Percentiles rank a stretch among this genome's conserved stretches.
phyloP scores from a whole-genome alignment of 495 filamentous ascomycete species.

The Bacidia rubella region DNA sequence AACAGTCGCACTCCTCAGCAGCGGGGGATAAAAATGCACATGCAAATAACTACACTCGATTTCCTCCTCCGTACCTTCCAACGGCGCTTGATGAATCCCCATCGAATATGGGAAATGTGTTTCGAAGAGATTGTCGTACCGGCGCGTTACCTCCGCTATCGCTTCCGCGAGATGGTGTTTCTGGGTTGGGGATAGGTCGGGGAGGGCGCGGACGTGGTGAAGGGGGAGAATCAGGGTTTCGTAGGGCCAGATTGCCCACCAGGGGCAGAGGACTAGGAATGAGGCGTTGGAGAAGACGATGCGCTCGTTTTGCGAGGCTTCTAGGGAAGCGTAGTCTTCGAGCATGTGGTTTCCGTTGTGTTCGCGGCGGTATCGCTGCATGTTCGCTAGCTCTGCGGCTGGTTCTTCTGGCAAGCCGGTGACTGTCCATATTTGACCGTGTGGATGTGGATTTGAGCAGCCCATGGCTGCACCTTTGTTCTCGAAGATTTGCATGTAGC shows the following conservation, averaged over 20 bases:
- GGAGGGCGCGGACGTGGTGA: slow-evolving; percentile 62
- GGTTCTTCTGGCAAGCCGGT: slow-evolving; percentile 82
- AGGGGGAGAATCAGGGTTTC: slow-evolving; percentile 85
- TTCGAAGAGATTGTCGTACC: slow-evolving; percentile 96
- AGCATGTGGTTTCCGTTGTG: slow-evolving; percentile 62
- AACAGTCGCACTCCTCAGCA: slow-evolving; percentile 84
- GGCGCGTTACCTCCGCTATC: slow-evolving; percentile 69
- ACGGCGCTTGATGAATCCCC: slow-evolving; percentile 88
- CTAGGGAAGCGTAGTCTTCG: slow-evolving; percentile 73
- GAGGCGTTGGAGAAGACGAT: slow-evolving; percentile 72
- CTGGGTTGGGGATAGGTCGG: slow-evolving; percentile 62
- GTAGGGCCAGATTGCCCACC: slow-evolving; percentile 97
- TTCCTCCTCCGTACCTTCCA: slow-evolving; percentile 74
- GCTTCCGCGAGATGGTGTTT: slow-evolving; percentile 60
- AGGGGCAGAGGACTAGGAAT: slow-evolving; percentile 81
- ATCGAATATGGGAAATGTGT: slow-evolving; percentile 91
- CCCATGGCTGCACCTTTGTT: slow-evolving; percentile 98
- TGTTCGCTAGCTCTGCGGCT: slow-evolving; percentile 56
- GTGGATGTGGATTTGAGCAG: slow-evolving; percentile 96
- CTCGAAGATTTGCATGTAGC: slow-evolving; percentile 99
- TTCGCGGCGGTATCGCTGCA: slow-evolving; percentile 60
- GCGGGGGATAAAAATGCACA: slow-evolving; percentile 91
- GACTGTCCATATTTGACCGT: slow-evolving; percentile 94
- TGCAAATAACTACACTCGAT: slow-evolving; percentile 80
- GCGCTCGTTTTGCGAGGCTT: slow-evolving; percentile 67